Conservation (phyloP, 371 early-diverging fungal species). For the Actinomucor elegans region DNA sequence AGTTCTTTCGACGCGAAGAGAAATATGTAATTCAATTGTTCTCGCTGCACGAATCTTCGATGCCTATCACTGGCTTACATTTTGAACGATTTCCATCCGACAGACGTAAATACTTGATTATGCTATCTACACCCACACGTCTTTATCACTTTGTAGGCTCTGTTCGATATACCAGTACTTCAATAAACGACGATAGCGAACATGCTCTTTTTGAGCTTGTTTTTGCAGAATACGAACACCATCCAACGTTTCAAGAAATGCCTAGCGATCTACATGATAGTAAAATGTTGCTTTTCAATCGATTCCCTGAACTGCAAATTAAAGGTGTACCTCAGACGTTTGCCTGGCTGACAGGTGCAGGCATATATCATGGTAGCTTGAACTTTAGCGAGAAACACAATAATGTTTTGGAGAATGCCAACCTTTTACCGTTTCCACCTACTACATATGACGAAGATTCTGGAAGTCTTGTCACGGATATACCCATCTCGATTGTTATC, state of each 20-base stretch:
- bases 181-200: constrained; percentile 28
- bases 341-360: constrained; percentile 82
- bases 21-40: constrained; percentile 72
- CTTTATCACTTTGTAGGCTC: constrained; percentile 85
- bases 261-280: constrained; percentile 64
- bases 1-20: constrained; percentile 81
- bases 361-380: constrained; percentile 75
- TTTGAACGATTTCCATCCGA: constrained; percentile 73
- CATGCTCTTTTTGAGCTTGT: constrained; percentile 61
- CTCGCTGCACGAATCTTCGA: constrained; percentile 46
- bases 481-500: constrained; percentile 74
- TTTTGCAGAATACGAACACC: constrained; percentile 60
- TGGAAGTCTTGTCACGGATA: constrained; percentile 43
- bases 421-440: constrained; percentile 73
- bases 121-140: constrained; percentile 77
- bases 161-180: constrained; percentile 26
- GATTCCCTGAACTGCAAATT: constrained; percentile 62
- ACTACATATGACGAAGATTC: constrained; percentile 47
- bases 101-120: constrained; percentile 64
- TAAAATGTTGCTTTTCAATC: constrained; percentile 67
- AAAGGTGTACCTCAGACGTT: constrained; percentile 70
- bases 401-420: constrained; percentile 71
- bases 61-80: constrained; percentile 77
- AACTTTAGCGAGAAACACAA: constrained; percentile 39
- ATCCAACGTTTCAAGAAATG: constrained; percentile 75